Evolutionary conservation across 768 basidiomycete genomes (phyloP), one percentile per base, ranked within the genome.

Genomic region (Naematelia aurantialba): DNA sequence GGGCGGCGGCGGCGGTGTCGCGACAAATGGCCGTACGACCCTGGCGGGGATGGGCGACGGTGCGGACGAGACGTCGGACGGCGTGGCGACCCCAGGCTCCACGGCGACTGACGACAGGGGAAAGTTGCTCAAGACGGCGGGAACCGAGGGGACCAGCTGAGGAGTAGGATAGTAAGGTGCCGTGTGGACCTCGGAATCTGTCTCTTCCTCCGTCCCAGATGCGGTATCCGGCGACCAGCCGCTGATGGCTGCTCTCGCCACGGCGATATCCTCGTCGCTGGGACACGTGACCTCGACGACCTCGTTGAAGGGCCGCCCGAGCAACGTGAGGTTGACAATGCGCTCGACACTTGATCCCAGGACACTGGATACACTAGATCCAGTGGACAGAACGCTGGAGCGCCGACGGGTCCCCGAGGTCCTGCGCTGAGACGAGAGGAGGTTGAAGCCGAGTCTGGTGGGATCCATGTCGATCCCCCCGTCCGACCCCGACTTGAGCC

Each of bases 281-380:
- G 61, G 55, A 21, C 45, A 52, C 5, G 65, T 63, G 1, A 74
- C 68, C 46, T 74, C 70, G 42, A 74, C 73, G 11, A 70, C 70
- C 42, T 74, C 70, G 17, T 65, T 68, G 58, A 72, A 74, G 26
- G 68, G 45, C 25, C 73, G 21, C 31, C 66, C 24, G 3, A 74
- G 61, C n/a, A 55, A 19, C 8, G 60, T 56, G 61, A 74, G 66
- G 53, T 64, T 67, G 14, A 58, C 62, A 17, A 74, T 61, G 42
- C 62, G 66, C 42, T 73, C 71, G 21, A 70, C 47, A 26, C 31
- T 27, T 17, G 34, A n/a, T n/a, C n/a, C n/a, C n/a, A n/a, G n/a
- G n/a, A n/a, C n/a, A n/a, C n/a, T n/a, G n/a, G n/a, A n/a, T n/a
- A n/a, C n/a, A 24, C 46, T 39, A 3, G 58, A 59, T 4, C 39